These are phyloP conservation scores for Oxytropis ochrocephala DNA, from an alignment of 306 rosid species.

Conservation along the genomic window DNA sequence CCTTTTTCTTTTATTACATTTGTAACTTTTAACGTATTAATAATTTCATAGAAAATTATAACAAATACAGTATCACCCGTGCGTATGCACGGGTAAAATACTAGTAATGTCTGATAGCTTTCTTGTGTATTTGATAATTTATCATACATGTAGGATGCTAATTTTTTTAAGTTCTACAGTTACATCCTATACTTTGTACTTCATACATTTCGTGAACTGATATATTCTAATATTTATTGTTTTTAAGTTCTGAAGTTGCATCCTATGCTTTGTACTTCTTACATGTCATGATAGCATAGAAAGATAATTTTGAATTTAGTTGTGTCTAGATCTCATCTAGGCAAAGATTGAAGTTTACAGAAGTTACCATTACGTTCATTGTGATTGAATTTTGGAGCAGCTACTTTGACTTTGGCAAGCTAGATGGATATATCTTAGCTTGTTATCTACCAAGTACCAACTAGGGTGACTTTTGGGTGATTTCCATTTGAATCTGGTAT, in stretches of 20 bases:
- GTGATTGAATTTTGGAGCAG: conserved; percentile 5
- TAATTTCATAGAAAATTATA: no score
- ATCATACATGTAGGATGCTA: neutral
- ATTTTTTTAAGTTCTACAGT: neutral
- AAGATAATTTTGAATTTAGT: neutral
- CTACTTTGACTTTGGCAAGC: neutral
- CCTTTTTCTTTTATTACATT: no score
- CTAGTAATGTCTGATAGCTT: conserved; percentile 17
- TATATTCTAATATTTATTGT: no score
- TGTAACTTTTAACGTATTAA: no score
- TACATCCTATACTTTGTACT: neutral
- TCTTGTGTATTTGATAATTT: neutral
- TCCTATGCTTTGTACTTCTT: no score
- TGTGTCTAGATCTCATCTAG: conserved; percentile 4
- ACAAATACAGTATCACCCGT: no score
- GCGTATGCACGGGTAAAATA: no score
- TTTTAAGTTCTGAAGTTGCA: no score
- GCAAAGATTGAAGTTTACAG: neutral
- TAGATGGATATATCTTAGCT: neutral
- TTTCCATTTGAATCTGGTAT: neutral
- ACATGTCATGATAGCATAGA: neutral
- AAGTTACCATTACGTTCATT: neutral
- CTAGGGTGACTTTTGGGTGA: neutral
- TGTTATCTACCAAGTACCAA: neutral
- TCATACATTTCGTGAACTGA: neutral